phyloP scores from a whole-genome alignment of 176 grass and related monocot genomes.

The Canna indica region DNA sequence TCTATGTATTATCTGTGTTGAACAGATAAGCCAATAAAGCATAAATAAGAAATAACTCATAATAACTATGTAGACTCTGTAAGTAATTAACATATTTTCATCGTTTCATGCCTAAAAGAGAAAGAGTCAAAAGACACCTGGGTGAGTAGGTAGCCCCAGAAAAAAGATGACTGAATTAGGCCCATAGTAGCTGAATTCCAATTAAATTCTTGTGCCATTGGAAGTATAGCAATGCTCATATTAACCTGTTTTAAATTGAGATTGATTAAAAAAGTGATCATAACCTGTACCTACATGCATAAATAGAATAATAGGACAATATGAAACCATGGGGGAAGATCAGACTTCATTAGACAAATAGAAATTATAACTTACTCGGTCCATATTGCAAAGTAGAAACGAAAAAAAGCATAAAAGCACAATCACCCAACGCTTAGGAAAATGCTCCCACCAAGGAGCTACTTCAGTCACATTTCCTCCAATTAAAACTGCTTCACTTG shows the following conservation, averaged over 20 bases:
- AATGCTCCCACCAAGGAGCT: conserved; percentile 71
- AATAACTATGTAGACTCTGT: neutral
- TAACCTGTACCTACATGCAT: neutral
- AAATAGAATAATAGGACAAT: neutral
- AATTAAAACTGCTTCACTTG: conserved; percentile 35
- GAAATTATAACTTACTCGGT: conserved; percentile 49
- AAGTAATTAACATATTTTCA: neutral
- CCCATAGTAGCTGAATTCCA: conserved; percentile 90
- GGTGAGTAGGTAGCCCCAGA: conserved; percentile 96
- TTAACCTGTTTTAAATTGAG: conserved; percentile 48
- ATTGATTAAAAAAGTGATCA: conserved; percentile 1
- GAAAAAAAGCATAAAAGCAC: conserved; percentile 79
- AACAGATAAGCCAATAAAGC: neutral
- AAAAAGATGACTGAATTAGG: conserved; percentile 94
- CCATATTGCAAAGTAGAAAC: conserved; percentile 97
- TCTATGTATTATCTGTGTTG: neutral
- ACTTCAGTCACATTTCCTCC: conserved; percentile 27
- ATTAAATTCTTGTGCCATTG: conserved; percentile 72
- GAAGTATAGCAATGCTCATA: conserved; percentile 98
- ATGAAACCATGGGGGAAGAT: neutral
- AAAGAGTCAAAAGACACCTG: conserved; percentile 43
- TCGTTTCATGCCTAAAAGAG: neutral
- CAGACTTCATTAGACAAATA: neutral
- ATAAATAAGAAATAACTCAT: neutral
- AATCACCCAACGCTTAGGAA: conserved; percentile 66